Percentiles rank a stretch among this genome's conserved stretches.
These are phyloP conservation scores for Fusarium camptoceras DNA, from an alignment of 2,329 filamentous ascomycete species.

Conservation along the genomic window DNA sequence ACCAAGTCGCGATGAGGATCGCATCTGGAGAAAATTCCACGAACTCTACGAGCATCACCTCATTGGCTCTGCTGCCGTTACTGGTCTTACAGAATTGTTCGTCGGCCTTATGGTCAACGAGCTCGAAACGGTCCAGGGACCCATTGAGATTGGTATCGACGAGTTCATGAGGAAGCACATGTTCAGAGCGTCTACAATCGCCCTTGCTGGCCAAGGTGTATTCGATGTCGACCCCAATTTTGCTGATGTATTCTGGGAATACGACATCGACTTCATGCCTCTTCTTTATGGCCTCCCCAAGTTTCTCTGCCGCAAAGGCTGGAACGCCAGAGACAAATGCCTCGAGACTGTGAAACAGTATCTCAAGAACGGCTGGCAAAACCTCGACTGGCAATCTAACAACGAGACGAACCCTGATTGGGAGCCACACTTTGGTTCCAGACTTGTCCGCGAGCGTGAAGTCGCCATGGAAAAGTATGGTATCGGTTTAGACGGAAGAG, in stretches of 20 bases:
- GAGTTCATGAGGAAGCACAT: conserved; percentile 41
- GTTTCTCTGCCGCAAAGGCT: conserved; percentile 37
- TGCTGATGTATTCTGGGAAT: conserved; percentile 39
- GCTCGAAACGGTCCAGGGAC: conserved; percentile 6
- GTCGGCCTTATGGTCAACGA: conserved; percentile 31
- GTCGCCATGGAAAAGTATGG: conserved; percentile 41
- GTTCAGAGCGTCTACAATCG: conserved; percentile 41
- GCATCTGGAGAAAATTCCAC: conserved; percentile 42
- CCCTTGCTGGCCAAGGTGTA: conserved; percentile 29
- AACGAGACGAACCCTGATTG: conserved; percentile 24
- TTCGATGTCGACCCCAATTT: conserved; percentile 35
- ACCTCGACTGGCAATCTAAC: conserved; percentile 24
- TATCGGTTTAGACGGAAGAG: conserved; percentile 36
- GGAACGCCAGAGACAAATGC: conserved; percentile 37
- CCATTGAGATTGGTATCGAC: conserved; percentile 33
- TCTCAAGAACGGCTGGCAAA: conserved; percentile 28
- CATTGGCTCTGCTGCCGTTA: conserved; percentile 31
- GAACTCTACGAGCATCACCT: conserved; percentile 39
- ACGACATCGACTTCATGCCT: conserved; percentile 42
- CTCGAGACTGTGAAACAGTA: conserved; percentile 31
- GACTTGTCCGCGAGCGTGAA: conserved; percentile 41
- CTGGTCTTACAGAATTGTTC: conserved; percentile 31
- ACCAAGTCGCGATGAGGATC: conserved; percentile 32
- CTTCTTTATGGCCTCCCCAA: conserved; percentile 39
- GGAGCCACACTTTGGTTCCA: conserved; percentile 42